These are phyloP conservation scores for Sporothrix inflata DNA, from an alignment of 2,329 filamentous ascomycete genomes.

Conservation along the genomic window DNA sequence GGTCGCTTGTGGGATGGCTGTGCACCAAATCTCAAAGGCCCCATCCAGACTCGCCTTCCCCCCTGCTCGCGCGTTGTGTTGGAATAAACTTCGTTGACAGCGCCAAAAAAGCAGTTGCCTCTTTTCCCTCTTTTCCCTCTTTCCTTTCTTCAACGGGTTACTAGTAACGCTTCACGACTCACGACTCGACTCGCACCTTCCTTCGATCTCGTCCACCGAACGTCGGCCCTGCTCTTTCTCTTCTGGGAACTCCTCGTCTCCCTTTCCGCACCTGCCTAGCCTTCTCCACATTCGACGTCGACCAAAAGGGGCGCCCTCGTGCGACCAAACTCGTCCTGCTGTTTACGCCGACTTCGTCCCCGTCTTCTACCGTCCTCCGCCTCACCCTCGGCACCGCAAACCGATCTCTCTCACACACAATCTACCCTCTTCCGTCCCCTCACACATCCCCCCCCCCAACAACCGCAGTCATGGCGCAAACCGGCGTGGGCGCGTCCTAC, in stretches of 20 bases:
- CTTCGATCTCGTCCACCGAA: not conserved
- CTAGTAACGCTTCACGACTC: not conserved
- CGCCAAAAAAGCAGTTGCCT: constrained; percentile 14
- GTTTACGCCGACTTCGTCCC: not conserved
- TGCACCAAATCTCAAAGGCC: constrained; percentile 24
- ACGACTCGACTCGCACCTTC: constrained; percentile 8
- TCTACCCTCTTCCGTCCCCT: not conserved
- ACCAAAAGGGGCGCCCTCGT: constrained; percentile 21
- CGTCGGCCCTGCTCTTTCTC: not conserved
- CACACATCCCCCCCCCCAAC: constrained; percentile 1
- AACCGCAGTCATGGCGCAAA: constrained; percentile 71
- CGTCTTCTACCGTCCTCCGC: not conserved
- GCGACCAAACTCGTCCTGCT: constrained; percentile 12
- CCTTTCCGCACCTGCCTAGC: not conserved
- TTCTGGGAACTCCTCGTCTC: not conserved
- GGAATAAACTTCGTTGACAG: constrained; percentile 12
- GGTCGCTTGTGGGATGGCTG: constrained; percentile 14
- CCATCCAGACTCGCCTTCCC: constrained; percentile 20
- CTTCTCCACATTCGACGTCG: constrained; percentile 14
- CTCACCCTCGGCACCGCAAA: not conserved
- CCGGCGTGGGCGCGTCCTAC: constrained; percentile 76
- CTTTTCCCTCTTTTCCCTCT: not conserved
- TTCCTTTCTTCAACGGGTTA: not conserved
- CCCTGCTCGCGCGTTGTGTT: constrained; percentile 19
- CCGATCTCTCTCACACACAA: not conserved